Percentiles rank a stretch among this genome's conserved stretches.
These are phyloP conservation scores for Emmonsiellopsis sp. DNA, from an alignment of 2,329 filamentous ascomycete species.

Conservation along the genomic window DNA sequence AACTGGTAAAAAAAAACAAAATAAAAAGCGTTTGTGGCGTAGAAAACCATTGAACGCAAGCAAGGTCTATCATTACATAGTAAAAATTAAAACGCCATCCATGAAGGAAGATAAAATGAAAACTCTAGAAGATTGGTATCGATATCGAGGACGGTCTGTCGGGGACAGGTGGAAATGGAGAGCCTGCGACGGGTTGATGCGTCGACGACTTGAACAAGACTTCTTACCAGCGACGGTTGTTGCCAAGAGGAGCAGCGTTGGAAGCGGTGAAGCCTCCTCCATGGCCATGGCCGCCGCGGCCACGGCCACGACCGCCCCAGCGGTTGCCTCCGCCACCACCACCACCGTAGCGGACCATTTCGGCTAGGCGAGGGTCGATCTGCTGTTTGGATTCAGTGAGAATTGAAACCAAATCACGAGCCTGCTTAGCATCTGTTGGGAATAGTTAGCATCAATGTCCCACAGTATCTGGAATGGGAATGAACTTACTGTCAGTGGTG, in stretches of 20 bases:
- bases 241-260: slow-evolving; percentile 50
- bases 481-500: slow-evolving; percentile 90
- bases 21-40: not conserved
- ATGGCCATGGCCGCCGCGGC: slow-evolving; percentile 49
- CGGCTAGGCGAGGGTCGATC: slow-evolving; percentile 87
- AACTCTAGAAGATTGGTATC: not conserved
- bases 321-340: slow-evolving; percentile 66
- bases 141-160: not conserved
- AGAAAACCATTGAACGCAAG: not conserved
- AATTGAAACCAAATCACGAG: slow-evolving; percentile 89
- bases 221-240: slow-evolving; percentile 48
- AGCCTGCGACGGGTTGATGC: not conserved
- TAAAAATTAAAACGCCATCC: not conserved
- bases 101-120: not conserved
- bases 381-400: slow-evolving; percentile 96
- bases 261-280: slow-evolving; percentile 47
- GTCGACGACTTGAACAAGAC: not conserved
- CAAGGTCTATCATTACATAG: not conserved
- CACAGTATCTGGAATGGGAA: not conserved
- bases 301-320: slow-evolving; percentile 57
- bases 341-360: slow-evolving; percentile 90
- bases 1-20: not conserved
- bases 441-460: slow-evolving; percentile 7
- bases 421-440: slow-evolving; percentile 71
- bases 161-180: not conserved